Percentiles rank a stretch among this genome's conserved stretches.
Evolutionary conservation across 768 basidiomycete genomes (phyloP).

Genomic region (Phanerochaete sordida): DNA sequence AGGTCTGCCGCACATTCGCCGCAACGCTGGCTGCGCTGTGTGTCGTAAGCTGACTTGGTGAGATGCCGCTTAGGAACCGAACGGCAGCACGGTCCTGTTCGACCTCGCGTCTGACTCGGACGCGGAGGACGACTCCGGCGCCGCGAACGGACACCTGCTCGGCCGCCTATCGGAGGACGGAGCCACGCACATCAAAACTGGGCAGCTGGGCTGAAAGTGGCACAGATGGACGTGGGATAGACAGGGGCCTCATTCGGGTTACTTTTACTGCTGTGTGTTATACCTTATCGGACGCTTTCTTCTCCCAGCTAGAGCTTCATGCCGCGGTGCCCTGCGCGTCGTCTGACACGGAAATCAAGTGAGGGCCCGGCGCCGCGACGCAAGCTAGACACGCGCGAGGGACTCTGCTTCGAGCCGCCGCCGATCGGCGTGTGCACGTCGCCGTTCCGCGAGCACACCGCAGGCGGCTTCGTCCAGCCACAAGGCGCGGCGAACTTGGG

Average conservation of each 20-base stretch:
- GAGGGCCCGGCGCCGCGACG: too few relatives aligned
- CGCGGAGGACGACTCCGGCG: not conserved
- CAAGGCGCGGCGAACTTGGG: too few relatives aligned
- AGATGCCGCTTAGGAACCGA: not conserved
- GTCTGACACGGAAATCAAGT: too few relatives aligned
- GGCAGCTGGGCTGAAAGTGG: not conserved
- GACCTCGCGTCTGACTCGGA: slow-evolving; percentile 1
- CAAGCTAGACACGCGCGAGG: too few relatives aligned
- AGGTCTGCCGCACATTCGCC: not conserved
- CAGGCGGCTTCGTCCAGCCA: too few relatives aligned
- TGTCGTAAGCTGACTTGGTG: not conserved
- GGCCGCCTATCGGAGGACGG: not conserved
- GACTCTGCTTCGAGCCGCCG: too few relatives aligned
- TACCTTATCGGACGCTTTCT: not conserved
- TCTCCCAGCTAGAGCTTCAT: not conserved
- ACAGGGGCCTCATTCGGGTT: not conserved
- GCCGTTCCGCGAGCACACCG: too few relatives aligned
- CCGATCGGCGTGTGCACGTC: too few relatives aligned
- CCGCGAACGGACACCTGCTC: not conserved
- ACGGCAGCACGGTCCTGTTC: not conserved
- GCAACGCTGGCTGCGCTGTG: not conserved
- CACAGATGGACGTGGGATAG: not conserved
- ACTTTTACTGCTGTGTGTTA: not conserved
- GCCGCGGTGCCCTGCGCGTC: too few relatives aligned
- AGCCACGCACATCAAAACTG: not conserved